These are phyloP conservation scores for Neckera pumila DNA, from an alignment of 225 moss, liverwort and hornwort genomes.

Conservation along the genomic window DNA sequence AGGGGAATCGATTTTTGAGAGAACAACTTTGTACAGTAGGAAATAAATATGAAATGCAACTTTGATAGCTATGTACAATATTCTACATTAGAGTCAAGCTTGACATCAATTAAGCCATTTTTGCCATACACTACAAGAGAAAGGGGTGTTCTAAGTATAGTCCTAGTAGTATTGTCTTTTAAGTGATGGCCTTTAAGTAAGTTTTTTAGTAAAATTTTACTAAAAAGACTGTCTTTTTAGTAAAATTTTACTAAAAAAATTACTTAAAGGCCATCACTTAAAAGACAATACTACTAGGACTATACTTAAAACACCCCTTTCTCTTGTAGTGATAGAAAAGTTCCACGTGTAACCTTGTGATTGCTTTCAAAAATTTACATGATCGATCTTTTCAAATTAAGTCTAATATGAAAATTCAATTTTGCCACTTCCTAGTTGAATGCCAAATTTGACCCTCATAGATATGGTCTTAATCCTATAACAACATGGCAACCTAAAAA, in stretches of 20 bases:
- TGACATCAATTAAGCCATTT: background rate
- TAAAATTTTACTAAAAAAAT: no score
- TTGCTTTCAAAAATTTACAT: background rate
- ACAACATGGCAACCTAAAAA: rapidly evolving
- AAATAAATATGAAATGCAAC: rapidly evolving
- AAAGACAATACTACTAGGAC: no score
- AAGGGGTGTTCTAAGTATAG: no score
- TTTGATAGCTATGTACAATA: rapidly evolving
- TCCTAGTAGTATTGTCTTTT: no score
- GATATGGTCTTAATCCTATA: background rate
- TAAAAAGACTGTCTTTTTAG: no score
- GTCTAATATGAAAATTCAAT: background rate
- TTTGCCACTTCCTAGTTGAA: background rate
- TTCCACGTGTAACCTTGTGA: no score
- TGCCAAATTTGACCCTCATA: rapidly evolving
- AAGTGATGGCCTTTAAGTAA: no score
- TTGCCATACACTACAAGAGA: no score
- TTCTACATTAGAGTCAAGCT: rapidly evolving
- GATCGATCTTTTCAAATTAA: background rate
- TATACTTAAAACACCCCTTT: no score
- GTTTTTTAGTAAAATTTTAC: no score
- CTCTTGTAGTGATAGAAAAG: no score
- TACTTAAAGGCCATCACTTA: no score
- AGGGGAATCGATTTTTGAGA: background rate
- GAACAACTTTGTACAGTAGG: background rate